A percentile compares a stretch with the other conserved stretches of the same genome.
These are phyloP conservation scores for Pseudoperonospora humuli DNA, from an alignment of 352 stramenopile species.

Conservation along the genomic window DNA sequence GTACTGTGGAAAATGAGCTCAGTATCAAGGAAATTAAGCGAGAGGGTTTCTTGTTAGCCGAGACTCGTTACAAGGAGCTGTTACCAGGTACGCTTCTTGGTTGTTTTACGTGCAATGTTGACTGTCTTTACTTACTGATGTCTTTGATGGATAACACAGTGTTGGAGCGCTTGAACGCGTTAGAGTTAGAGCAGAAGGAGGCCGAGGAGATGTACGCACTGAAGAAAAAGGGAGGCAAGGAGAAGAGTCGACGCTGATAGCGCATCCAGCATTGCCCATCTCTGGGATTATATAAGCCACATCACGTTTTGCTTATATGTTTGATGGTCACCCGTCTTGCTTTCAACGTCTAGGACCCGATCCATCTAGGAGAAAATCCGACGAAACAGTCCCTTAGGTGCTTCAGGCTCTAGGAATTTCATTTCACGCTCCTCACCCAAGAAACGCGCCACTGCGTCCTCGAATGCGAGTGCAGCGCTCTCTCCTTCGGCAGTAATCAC, in stretches of 20 bases:
- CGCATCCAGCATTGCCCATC: constrained; percentile 6
- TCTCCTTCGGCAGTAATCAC: constrained; percentile 79
- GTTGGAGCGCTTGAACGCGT: constrained; percentile 67
- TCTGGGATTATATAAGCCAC: constrained; percentile 11
- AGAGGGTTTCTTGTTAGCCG: constrained; percentile 66
- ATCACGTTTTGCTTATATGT: constrained; percentile 5
- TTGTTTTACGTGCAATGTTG: not conserved
- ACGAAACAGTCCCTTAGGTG: constrained; percentile 72
- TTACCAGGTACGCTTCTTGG: constrained; percentile 39
- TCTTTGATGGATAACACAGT: constrained; percentile 26
- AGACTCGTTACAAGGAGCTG: constrained; percentile 74
- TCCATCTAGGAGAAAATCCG: constrained; percentile 48
- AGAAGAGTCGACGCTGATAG: constrained; percentile 57
- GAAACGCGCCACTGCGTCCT: constrained; percentile 88
- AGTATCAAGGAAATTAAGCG: constrained; percentile 85
- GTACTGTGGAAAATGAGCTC: constrained; percentile 61
- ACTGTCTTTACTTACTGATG: constrained; percentile 4
- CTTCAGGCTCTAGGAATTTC: constrained; percentile 80
- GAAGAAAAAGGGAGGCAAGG: constrained; percentile 72
- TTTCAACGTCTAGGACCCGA: not conserved
- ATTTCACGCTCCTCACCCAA: constrained; percentile 83
- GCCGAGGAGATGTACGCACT: constrained; percentile 65
- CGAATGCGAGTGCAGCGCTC: constrained; percentile 72
- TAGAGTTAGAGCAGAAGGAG: constrained; percentile 74
- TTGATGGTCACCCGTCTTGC: not conserved